phyloP scores from a whole-genome alignment of 257 asterid species.

The Nicotiana benthamiana region DNA sequence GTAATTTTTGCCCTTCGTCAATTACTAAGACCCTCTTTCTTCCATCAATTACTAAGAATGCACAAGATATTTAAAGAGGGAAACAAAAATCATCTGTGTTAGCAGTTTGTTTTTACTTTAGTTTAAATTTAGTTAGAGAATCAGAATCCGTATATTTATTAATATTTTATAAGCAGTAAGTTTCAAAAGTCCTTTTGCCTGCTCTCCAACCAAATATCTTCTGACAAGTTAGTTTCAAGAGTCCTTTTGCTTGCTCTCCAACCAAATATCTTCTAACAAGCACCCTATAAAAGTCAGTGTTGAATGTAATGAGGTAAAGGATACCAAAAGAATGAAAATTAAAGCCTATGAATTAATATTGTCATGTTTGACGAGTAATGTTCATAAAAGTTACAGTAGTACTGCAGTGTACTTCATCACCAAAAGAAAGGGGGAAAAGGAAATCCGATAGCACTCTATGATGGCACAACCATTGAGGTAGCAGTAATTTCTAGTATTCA shows the following conservation, averaged over 20 bases:
- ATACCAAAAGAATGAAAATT: not conserved
- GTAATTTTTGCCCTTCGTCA: not conserved
- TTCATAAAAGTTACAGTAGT: not conserved
- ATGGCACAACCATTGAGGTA: not conserved
- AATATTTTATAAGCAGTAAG: not conserved
- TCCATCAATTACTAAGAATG: not conserved
- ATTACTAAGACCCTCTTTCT: not conserved
- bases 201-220: not conserved
- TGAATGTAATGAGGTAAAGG: not conserved
- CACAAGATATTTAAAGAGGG: too few species aligned
- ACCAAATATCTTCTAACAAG: not conserved
- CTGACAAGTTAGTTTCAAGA: not conserved
- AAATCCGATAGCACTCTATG: not conserved
- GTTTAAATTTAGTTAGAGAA: not conserved
- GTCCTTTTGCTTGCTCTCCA: not conserved
- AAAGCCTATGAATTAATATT: not conserved
- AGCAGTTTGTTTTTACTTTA: too few species aligned
- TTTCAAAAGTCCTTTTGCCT: not conserved
- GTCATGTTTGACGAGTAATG: not conserved
- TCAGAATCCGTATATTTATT: not conserved
- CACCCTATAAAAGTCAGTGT: not conserved
- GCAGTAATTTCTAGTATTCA: not conserved
- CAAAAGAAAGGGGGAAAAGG: not conserved
- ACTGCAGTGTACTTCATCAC: not conserved
- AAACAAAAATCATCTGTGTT: too few species aligned